These are phyloP conservation scores for Schrenkiella parvula DNA, from an alignment of 345 rosid genomes.

Conservation along the genomic window DNA sequence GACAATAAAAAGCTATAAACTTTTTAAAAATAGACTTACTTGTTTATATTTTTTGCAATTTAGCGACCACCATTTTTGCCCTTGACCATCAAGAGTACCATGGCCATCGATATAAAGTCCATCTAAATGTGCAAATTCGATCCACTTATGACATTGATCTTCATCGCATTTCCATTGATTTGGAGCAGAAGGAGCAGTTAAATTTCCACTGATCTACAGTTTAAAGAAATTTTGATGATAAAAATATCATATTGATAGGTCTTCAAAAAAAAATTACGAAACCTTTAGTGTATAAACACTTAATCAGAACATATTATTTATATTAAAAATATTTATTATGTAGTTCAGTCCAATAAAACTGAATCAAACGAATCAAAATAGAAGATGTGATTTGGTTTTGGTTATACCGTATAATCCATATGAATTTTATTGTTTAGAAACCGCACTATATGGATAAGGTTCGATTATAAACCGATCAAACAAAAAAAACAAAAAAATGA, in stretches of 20 bases:
- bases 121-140: conserved; percentile 32
- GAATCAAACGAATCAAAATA: no score
- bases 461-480: no score
- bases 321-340: no score
- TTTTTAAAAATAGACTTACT: conserved; percentile 1
- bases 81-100: conserved; percentile 48
- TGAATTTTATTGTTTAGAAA: no score
- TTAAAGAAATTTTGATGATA: neutral
- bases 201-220: conserved; percentile 37
- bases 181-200: conserved; percentile 39
- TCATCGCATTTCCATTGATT: conserved; percentile 36
- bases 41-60: conserved; percentile 23
- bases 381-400: no score
- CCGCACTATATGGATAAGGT: no score
- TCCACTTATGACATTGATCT: conserved; percentile 30
- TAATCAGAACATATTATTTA: no score
- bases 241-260: neutral
- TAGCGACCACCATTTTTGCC: conserved; percentile 46
- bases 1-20: neutral
- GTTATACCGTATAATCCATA: no score
- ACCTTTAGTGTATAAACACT: no score
- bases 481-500: no score
- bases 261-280: no score
- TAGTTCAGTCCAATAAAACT: no score
- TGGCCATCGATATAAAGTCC: conserved; percentile 40